Evolutionary conservation across 331 rosid species (phyloP).

Genomic region (Telfairia occidentalis): DNA sequence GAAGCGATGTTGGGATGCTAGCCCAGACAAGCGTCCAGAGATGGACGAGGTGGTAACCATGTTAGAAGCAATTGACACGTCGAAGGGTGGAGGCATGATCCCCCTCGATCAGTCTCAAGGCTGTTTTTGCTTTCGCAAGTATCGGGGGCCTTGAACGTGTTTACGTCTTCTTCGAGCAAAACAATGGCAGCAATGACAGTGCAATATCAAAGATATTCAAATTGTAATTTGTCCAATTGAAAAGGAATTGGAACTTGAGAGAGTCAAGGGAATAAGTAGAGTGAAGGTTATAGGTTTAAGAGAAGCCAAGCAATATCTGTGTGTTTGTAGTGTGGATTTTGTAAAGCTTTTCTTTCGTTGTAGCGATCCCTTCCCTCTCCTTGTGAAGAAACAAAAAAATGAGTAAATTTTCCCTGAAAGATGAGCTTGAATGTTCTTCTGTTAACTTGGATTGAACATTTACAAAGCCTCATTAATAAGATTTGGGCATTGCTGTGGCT

Average conservation of each 20-base stretch:
- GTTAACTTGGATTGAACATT: slow-evolving; percentile 3
- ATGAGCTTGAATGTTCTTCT: slow-evolving; percentile 1
- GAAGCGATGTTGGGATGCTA: slow-evolving; percentile 99
- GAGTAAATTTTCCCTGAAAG: background rate
- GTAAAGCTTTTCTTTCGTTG: slow-evolving; percentile 41
- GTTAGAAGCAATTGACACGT: slow-evolving; percentile 91
- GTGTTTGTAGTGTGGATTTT: slow-evolving; percentile 42
- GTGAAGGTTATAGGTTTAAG: slow-evolving; percentile 31
- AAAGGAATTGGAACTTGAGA: slow-evolving; percentile 25
- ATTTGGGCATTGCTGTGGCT: background rate
- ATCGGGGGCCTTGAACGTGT: slow-evolving; percentile 69
- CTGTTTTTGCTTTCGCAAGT: slow-evolving; percentile 69
- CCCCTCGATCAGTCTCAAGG: slow-evolving; percentile 80
- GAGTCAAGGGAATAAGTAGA: slow-evolving; percentile 25
- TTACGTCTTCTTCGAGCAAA: slow-evolving; percentile 11
- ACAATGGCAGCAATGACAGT: background rate
- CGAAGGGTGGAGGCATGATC: slow-evolving; percentile 98
- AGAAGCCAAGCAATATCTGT: slow-evolving; percentile 34
- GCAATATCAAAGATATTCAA: slow-evolving; percentile 14
- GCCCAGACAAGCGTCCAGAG: slow-evolving; percentile 88
- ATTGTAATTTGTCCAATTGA: slow-evolving; percentile 41
- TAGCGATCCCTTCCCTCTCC: slow-evolving; percentile 23
- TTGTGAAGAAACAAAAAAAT: background rate
- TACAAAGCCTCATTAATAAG: background rate
- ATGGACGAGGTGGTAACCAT: slow-evolving; percentile 87